Percentiles rank a stretch among this genome's conserved stretches.
phyloP scores from a whole-genome alignment of 140 eudicot genomes.

The Erigeron philadelphicus region DNA sequence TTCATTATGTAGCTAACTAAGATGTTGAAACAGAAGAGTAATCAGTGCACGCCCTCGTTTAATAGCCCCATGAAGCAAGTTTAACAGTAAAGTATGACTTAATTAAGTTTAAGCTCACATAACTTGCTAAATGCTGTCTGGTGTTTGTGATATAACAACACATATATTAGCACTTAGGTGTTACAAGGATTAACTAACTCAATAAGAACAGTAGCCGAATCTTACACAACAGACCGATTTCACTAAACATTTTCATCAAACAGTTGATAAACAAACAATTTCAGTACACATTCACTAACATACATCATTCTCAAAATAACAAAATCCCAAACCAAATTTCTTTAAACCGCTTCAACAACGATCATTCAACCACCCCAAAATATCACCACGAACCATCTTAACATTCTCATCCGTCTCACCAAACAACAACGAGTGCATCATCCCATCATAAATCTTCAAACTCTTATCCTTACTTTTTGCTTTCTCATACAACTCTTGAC shows the following conservation, averaged over 20 bases:
- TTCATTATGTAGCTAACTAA: background rate
- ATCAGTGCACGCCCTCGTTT: too few relatives aligned
- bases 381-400: slow-evolving; percentile 59
- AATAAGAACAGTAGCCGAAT: background rate
- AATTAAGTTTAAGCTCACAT: too few relatives aligned
- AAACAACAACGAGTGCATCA: slow-evolving; percentile 91
- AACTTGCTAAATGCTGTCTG: too few relatives aligned
- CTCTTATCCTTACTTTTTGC: slow-evolving; percentile 71
- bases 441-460: slow-evolving; percentile 66
- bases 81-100: too few relatives aligned
- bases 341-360: slow-evolving; percentile 33
- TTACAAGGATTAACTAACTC: too few relatives aligned
- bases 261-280: slow-evolving; percentile 15
- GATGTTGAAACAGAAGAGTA: too few relatives aligned
- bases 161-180: too few relatives aligned
- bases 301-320: background rate
- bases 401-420: slow-evolving; percentile 86
- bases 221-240: slow-evolving; percentile 20
- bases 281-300: background rate
- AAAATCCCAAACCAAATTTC: slow-evolving; percentile 8
- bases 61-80: too few relatives aligned
- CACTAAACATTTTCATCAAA: slow-evolving; percentile 2
- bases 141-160: too few relatives aligned
- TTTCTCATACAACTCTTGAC: slow-evolving; percentile 55
- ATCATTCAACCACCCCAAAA: slow-evolving; percentile 61